Base-by-base conservation (phyloP, 371 early-diverging fungal species). In the Apophysomyces elegans region DNA sequence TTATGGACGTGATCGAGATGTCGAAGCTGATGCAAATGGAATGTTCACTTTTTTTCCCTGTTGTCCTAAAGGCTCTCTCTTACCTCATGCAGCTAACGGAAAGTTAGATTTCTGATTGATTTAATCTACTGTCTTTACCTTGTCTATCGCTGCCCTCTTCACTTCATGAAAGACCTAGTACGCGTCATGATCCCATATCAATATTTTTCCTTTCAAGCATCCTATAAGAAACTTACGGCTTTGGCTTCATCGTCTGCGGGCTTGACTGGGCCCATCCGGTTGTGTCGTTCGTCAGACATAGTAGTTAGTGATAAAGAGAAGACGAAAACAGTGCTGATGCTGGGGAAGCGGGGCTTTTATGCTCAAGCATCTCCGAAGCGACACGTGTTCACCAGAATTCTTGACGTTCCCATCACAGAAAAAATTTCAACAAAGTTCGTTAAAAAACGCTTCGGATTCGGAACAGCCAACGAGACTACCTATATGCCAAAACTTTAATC, bases 201-300 rank as follows among this genome's bases (percentile, higher is more conserved):
- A 26, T 2, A 26, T 26, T 26, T 26, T 26, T 26, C 26, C 26
- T 26, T 26, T 26, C 26, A 26, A 26, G 26, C 26, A 26, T 26
- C 32, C n/a, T 37, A 39, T 37, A 18, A n/a, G 66, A 78, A 3
- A 26, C 32, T 61, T 75, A 81, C 85, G 32, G 68, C 69, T 38
- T 65, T 64, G 62, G 78, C 78, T 59, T 84, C 81, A 7, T 74
- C 83, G 45, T 82, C 78, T 41, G 75, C 81, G 12, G 68, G 70
- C 43, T 54, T 60, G 54, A 81, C 83, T 11, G 65, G 70, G 21
- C 77, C 76, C 86, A 85, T 85, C 64, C 59, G 37, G 66, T 85
- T 85, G 59, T 83, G 70, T 21, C 67, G 68, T 45, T 58, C 81
- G 71, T 76, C 75, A 72, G 86, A 85, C 86, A 85, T 85, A 69